Base-by-base conservation (phyloP, 2,329 filamentous ascomycete species). In the Exophiala bonariae region DNA sequence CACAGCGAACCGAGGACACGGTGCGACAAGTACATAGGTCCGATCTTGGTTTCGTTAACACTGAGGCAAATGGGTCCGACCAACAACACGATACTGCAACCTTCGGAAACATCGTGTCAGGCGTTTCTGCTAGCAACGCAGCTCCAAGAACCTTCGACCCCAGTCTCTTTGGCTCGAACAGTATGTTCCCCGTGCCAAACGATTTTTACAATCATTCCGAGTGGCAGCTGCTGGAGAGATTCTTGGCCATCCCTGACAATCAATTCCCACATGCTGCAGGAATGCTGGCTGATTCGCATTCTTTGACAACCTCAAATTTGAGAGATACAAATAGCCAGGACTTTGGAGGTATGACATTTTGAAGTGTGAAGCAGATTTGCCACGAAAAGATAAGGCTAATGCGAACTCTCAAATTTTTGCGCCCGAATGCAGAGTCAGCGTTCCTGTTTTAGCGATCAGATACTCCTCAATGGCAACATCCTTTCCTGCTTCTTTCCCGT, bases 401-500 rank as follows among this genome's bases (percentile, higher is more conserved):
- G n/a, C n/a, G n/a, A n/a, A n/a, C 23, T 26, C 23, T 11, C 11
- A 26, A 26, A 26, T 6, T 6, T 26, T 26, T 11, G 23, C 23
- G 11, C 11, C 11, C 23, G 11, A 11, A 6, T 34, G 5, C 32
- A 34, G n/a, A 7, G 35, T 37, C 35, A 37, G 35, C 6, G 35
- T 37, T 13, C 35, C 35, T 10, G 35, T 37, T 17, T 37, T 37
- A 8, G 35, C 4, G 18, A 37, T 37, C 16, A 37, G 16, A 20
- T 37, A 37, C 19, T 37, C 35, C 14, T 18, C 35, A 4, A 37
- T 22, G 4, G 35, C 9, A 4, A 19, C 35, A 20, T 37, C 35
- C n/a, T 37, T 37, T 13, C 35, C 35, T 7, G 35, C 14, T 22
- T 37, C 35, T 19, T 86, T 85, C 13, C 82, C 82, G 60, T 85